phyloP scores from a whole-genome alignment of 257 asterid species.

The Paraleonurus japonicus region DNA sequence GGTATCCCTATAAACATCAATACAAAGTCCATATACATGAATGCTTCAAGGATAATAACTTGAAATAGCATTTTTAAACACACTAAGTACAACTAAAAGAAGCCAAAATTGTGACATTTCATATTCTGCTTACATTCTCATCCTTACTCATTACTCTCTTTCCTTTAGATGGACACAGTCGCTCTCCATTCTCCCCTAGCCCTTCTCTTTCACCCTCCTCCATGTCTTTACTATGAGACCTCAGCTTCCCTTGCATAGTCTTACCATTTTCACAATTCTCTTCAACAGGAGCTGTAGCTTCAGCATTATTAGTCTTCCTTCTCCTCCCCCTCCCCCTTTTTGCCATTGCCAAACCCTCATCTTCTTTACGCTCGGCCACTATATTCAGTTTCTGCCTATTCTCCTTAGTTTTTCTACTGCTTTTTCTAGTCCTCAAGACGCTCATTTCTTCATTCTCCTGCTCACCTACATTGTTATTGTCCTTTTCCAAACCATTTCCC shows the following conservation, averaged over 20 bases:
- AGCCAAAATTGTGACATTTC: not conserved
- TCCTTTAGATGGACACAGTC: too few relatives aligned
- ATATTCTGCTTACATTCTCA: conserved; percentile 18
- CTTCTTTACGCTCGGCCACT: not conserved
- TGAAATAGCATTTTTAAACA: not conserved
- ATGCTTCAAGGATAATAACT: not conserved
- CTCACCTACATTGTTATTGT: not conserved
- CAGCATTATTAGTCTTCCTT: too few relatives aligned
- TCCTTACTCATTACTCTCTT: conserved; percentile 4
- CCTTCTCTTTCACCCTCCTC: not conserved
- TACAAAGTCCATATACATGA: not conserved
- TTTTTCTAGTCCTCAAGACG: not conserved
- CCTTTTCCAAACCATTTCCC: not conserved
- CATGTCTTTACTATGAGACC: not conserved
- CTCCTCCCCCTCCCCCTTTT: too few relatives aligned
- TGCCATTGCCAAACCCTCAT: not conserved
- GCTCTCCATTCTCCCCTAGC: not conserved
- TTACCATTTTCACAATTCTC: not conserved
- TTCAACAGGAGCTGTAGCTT: not conserved
- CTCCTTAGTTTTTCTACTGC: not conserved
- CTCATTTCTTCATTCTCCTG: not conserved
- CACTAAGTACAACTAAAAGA: not conserved
- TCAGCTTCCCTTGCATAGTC: not conserved
- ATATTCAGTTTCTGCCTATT: not conserved
- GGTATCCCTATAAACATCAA: conserved; percentile 25